A percentile compares a stretch with the other conserved stretches of the same genome.
These are phyloP conservation scores for Dichomitus squalens DNA, from an alignment of 1,284 basidiomycete genomes.

Conservation along the genomic window DNA sequence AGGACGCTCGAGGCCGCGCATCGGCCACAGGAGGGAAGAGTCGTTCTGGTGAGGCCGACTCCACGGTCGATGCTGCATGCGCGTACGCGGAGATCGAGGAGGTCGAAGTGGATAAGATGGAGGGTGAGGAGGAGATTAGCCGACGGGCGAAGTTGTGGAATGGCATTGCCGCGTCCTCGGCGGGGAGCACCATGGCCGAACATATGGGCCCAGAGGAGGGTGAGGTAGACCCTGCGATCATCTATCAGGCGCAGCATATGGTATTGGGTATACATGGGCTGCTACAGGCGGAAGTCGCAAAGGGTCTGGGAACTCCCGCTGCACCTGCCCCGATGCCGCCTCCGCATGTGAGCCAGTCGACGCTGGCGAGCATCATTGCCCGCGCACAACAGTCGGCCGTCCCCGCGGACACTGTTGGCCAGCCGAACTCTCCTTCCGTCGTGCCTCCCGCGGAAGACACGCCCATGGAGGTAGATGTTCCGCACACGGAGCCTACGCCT, in stretches of 20 bases:
- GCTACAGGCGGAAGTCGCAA: slow-evolving; percentile 60
- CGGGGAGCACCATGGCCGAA: slow-evolving; percentile 19
- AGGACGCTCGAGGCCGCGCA: slow-evolving; percentile 51
- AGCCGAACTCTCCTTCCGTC: slow-evolving; percentile 5
- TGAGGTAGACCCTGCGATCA: slow-evolving; percentile 53
- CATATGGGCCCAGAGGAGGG: slow-evolving; percentile 55
- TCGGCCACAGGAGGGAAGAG: slow-evolving; percentile 32
- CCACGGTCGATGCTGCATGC: slow-evolving; percentile 43
- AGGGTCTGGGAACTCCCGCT: slow-evolving; percentile 49
- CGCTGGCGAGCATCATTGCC: slow-evolving; percentile 67
- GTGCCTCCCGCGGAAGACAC: slow-evolving; percentile 4
- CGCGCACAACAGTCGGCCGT: slow-evolving; percentile 47
- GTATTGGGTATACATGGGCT: slow-evolving; percentile 59
- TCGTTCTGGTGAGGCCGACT: slow-evolving; percentile 40
- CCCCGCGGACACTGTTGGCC: slow-evolving; percentile 40
- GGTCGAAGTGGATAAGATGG: slow-evolving; percentile 57
- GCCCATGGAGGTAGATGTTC: slow-evolving; percentile 10
- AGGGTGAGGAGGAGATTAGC: slow-evolving; percentile 53
- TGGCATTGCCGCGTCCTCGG: slow-evolving; percentile 48
- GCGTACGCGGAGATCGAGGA: slow-evolving; percentile 57
- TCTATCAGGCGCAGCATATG: slow-evolving; percentile 52
- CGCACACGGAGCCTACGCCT: background rate
- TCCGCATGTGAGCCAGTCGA: slow-evolving; percentile 54
- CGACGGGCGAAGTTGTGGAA: slow-evolving; percentile 64
- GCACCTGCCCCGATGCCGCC: slow-evolving; percentile 36